phyloP scores from a whole-genome alignment of 2,329 filamentous ascomycete genomes.

The Stagonosporopsis rhizophila region DNA sequence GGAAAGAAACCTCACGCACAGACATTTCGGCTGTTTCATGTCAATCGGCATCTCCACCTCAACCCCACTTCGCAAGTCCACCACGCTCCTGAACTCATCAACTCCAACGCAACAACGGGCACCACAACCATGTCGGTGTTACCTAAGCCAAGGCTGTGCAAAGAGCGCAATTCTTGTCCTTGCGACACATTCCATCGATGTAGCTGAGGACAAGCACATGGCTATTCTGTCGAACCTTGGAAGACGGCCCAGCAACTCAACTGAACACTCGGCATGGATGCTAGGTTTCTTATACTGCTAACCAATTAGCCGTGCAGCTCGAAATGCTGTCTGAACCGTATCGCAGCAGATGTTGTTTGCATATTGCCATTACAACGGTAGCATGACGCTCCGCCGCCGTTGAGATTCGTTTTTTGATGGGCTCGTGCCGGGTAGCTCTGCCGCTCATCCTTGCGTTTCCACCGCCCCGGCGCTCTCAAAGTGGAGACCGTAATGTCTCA shows the following conservation, averaged over 20 bases:
- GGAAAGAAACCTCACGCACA: not conserved
- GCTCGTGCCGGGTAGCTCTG: slow-evolving; percentile 5
- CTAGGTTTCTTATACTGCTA: not conserved
- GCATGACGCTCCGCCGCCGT: not conserved
- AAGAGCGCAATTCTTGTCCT: not conserved
- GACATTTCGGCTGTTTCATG: slow-evolving; percentile 9
- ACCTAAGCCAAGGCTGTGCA: slow-evolving; percentile 9
- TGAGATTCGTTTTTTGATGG: not conserved
- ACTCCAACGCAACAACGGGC: not conserved
- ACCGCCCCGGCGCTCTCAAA: slow-evolving; percentile 1
- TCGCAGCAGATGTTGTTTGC: not conserved
- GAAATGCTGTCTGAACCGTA: not conserved
- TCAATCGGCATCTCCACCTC: slow-evolving; percentile 8
- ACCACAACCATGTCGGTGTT: not conserved
- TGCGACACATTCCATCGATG: not conserved
- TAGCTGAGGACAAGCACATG: not conserved
- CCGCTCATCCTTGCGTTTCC: slow-evolving; percentile 2
- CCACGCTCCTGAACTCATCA: slow-evolving; percentile 7
- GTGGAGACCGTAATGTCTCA: slow-evolving; percentile 14
- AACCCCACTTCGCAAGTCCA: slow-evolving; percentile 11
- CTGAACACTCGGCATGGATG: slow-evolving; percentile 1
- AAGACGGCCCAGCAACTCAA: not conserved
- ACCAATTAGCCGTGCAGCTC: not conserved
- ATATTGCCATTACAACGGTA: not conserved
- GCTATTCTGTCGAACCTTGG: not conserved